These are phyloP conservation scores for Tylopilus rubrobrunneus DNA, from an alignment of 768 basidiomycete genomes.

Conservation along the genomic window DNA sequence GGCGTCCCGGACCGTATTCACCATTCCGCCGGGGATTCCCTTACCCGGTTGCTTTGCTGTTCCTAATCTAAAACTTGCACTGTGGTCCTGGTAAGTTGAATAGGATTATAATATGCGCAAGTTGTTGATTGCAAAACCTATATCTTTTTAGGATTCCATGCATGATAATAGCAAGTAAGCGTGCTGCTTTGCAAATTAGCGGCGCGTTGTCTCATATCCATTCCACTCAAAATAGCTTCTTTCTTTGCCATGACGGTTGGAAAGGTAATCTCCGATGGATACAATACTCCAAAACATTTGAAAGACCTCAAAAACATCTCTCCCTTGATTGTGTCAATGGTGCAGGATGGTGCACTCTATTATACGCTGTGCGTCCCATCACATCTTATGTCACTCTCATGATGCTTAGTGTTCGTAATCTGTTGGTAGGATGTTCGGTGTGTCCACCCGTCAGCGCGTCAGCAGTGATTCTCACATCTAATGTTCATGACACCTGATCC, in stretches of 20 bases:
- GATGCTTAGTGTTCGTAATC: background rate
- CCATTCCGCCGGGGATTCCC: background rate
- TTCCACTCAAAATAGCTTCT: background rate
- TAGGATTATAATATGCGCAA: background rate
- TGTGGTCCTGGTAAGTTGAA: background rate
- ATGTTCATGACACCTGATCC: background rate
- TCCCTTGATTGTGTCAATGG: constrained; percentile 2
- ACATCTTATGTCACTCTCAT: background rate
- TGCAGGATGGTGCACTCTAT: constrained; percentile 4
- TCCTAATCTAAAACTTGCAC: background rate
- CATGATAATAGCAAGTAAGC: constrained; percentile 7
- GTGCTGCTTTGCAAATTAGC: background rate
- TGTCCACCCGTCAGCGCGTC: background rate
- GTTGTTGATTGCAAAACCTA: background rate
- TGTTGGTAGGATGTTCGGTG: background rate
- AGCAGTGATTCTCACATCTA: background rate
- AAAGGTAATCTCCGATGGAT: background rate
- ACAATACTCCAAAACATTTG: background rate
- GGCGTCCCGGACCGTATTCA: background rate
- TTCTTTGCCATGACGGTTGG: constrained; percentile 4
- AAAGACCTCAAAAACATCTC: background rate
- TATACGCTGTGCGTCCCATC: background rate
- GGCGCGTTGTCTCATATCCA: background rate
- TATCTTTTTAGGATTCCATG: constrained; percentile 1
- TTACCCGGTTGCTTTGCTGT: background rate